Base-by-base conservation (phyloP, 495 filamentous ascomycete species). In the Talaromyces borbonicus region DNA sequence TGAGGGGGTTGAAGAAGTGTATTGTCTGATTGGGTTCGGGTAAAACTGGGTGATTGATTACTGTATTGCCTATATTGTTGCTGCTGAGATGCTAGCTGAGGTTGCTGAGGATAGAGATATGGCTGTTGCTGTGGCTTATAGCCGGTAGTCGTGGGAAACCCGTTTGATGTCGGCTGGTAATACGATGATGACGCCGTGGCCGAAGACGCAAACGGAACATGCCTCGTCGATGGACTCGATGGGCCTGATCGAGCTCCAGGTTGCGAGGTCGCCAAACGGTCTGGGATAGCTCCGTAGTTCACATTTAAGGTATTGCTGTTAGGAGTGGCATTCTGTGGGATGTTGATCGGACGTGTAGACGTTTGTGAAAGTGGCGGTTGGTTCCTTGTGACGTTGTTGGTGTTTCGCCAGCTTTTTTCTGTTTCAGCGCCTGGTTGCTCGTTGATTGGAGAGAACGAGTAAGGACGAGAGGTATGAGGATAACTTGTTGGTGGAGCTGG, bases 71-170 rank as follows among this genome's bases (percentile, higher is more conserved):
- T 22, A 50, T 50, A 20, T 56, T 53, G 18, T 35, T 32, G 3
- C 49, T 52, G 29, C 43, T 30, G 19, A 43, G n/a, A n/a, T n/a
- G n/a, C n/a, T n/a, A 47, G 25, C 50, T 47, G 46, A 41, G 40
- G 45, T 30, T 49, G 49, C 32, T 48, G 51, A 19, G 56, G 56
- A 43, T 51, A 56, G 35, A 45, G 56, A 31, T 24, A 23, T 36
- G 43, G 29, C 20, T 43, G 41, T n/a, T 29, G 41, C 9, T 31
- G 43, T 16, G 11, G 14, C 37, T 16, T 30, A 26, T 25, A 41
- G 38, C 35, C 41, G 12, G 35, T 22, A 16, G 44, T 5, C 9
- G 35, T 12, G 9, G 43, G 30, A n/a, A 46, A 46, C 7, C 29
- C 30, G 16, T 33, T 35, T 14, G 43, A 15, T 4, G 43, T 16